Conservation (phyloP, 169 alveolate genomes). For the Blepharisma undulans region DNA sequence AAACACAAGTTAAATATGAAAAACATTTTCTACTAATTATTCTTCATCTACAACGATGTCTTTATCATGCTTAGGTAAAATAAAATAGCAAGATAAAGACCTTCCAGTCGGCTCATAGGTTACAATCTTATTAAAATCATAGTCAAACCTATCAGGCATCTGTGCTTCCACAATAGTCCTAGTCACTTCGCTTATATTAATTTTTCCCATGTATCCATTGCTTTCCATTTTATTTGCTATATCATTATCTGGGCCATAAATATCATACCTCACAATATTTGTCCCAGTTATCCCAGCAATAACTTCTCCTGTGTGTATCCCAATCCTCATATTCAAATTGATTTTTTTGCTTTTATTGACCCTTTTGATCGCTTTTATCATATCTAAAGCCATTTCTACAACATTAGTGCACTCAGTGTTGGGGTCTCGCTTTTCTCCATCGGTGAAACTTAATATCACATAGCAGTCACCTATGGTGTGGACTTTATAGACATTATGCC, state of each 20-base stretch:
- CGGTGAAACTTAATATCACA: constrained; percentile 96
- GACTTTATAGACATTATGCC: constrained; percentile 93
- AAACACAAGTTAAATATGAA: too few relatives aligned
- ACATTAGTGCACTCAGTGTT: constrained; percentile 14
- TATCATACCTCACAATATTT: constrained; percentile 63
- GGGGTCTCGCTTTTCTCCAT: background rate
- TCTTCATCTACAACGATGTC: constrained; percentile 10
- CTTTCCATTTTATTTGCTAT: constrained; percentile 72
- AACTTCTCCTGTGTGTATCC: constrained; percentile 44
- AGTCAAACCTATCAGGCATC: constrained; percentile 36
- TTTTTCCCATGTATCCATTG: constrained; percentile 46
- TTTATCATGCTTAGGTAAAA: background rate
- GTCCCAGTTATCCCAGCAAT: constrained; percentile 68
- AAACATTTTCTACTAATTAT: background rate
- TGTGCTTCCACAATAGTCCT: constrained; percentile 37
- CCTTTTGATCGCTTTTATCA: constrained; percentile 91
- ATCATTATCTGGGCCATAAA: constrained; percentile 37
- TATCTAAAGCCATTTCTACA: constrained; percentile 88
- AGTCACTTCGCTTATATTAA: constrained; percentile 52
- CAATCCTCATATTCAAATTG: constrained; percentile 67
- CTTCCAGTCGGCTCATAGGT: background rate
- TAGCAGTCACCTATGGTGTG: constrained; percentile 99
- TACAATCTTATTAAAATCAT: background rate
- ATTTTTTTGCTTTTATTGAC: constrained; percentile 90
- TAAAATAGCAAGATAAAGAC: background rate